Conservation (phyloP, 768 basidiomycete genomes). For the Kwoniella dendrophila region DNA sequence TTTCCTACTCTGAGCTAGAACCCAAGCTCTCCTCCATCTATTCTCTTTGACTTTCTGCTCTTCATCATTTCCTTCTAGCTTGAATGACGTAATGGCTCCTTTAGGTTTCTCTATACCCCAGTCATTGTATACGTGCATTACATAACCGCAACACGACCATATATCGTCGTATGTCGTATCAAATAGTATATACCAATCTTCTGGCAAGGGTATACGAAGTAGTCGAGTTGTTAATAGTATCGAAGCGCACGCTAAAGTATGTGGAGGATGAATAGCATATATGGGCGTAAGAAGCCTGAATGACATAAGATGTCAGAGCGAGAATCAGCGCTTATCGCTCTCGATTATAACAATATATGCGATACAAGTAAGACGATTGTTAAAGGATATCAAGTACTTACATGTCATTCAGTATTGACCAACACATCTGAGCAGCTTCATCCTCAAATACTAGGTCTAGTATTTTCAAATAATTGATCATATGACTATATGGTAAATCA, state of each 20-base stretch:
- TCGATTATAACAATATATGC: not conserved
- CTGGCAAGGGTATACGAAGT: constrained; percentile 69
- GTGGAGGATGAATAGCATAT: constrained; percentile 83
- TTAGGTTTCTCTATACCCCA: constrained; percentile 35
- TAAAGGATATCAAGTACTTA: constrained; percentile 58
- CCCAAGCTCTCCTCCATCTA: constrained; percentile 48
- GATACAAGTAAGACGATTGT: not conserved
- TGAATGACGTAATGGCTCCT: not conserved
- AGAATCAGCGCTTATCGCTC: not conserved
- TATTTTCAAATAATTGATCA: constrained; percentile 89
- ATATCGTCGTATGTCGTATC: constrained; percentile 89
- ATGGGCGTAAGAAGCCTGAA: constrained; percentile 86
- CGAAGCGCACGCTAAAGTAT: constrained; percentile 84
- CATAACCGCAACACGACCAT: constrained; percentile 77
- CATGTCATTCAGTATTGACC: constrained; percentile 97
- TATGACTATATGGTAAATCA: constrained; percentile 86
- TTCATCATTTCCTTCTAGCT: constrained; percentile 61
- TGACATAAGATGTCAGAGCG: not conserved
- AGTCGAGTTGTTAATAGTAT: constrained; percentile 80
- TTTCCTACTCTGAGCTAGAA: constrained; percentile 70
- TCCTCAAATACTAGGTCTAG: constrained; percentile 77
- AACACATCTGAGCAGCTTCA: constrained; percentile 73
- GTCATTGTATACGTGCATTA: constrained; percentile 71
- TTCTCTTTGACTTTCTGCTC: constrained; percentile 59
- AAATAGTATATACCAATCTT: constrained; percentile 92